Evolutionary conservation across 208 protist genomes (phyloP), one percentile per base, ranked within the genome.

Genomic region (Acanthamoeba divionensis): DNA sequence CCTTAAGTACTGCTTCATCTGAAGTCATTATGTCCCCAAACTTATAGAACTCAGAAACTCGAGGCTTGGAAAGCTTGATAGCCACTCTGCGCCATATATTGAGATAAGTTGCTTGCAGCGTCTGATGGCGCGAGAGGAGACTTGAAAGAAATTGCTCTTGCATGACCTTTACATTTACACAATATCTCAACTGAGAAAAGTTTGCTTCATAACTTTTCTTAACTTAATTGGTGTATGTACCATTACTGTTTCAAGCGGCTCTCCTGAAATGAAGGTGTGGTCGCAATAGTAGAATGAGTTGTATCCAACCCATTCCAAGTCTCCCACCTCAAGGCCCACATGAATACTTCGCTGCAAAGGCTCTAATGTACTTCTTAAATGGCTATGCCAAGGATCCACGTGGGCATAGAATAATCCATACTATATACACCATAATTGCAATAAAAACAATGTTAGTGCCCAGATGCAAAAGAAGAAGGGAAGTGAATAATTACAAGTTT

Each of bases 351-450:
- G 66, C 4, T 75, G 41, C 15, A 75, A 13, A 47, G 45, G 15
- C 15, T 10, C 41, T 26, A 75, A 47, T 15, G 66, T 75, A 2
- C 24, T 47, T 13, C 66, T n/a, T 0, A 52, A 54, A 12, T 52
- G 66, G 15, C 7, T 75, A 18, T 50, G 66, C 66, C 63, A 47
- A 41, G 29, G 7, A 36, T 8, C 6, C 48, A 80, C 47, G 47
- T 60, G 45, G 15, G 24, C 71, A n/a, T 80, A 80, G 71, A 80
- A 80, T 29, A 80, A 52, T 13, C 71, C 38, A 52, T 60, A 57
- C 71, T 41, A 41, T 41, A 6, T 41, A 41, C 5, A 41, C 1
- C 1, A 41, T 41, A 41, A 41, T n/a, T n/a, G n/a, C n/a, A n/a
- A n/a, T n/a, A 41, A 41, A 41, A 41, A 41, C 36, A 41, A 41